A percentile compares a stretch with the other conserved stretches of the same genome.
Conservation (phyloP, 2,329 filamentous ascomycete genomes). For the Stagonosporopsis cucurbitacearum region DNA sequence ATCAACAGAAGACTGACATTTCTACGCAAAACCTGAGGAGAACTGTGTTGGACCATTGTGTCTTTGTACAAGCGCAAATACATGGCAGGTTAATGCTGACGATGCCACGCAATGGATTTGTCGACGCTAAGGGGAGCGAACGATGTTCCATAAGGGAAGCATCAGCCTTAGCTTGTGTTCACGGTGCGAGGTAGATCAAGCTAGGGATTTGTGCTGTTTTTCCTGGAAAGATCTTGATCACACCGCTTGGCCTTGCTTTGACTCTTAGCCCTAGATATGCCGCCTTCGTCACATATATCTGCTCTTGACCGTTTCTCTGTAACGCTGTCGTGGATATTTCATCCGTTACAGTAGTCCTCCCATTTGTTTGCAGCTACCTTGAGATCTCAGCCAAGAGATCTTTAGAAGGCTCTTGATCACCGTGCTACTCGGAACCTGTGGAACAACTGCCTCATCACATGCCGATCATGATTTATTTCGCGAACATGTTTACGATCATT, state of each 20-base stretch:
- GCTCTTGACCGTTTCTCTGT: background rate
- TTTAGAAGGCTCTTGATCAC: background rate
- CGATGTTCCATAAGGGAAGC: background rate
- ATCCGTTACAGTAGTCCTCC: background rate
- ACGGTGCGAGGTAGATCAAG: background rate
- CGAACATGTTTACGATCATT: background rate
- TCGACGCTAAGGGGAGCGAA: background rate
- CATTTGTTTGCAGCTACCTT: background rate
- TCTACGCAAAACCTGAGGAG: background rate
- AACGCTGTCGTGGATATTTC: background rate
- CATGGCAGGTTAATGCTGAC: background rate
- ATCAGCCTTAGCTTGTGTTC: background rate
- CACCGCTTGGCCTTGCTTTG: conserved; percentile 4
- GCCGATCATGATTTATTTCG: background rate
- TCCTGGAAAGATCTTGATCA: background rate
- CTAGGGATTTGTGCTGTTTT: background rate
- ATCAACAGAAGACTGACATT: background rate
- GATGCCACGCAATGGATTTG: background rate
- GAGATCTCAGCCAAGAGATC: background rate
- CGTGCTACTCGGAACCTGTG: background rate
- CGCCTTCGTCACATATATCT: background rate
- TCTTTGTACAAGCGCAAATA: background rate
- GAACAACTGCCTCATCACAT: background rate
- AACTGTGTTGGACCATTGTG: background rate
- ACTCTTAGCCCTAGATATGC: too few relatives aligned